Evolutionary conservation across 192 early-diverging fungal species (phyloP).

Genomic region (Chytriomyces sp.): DNA sequence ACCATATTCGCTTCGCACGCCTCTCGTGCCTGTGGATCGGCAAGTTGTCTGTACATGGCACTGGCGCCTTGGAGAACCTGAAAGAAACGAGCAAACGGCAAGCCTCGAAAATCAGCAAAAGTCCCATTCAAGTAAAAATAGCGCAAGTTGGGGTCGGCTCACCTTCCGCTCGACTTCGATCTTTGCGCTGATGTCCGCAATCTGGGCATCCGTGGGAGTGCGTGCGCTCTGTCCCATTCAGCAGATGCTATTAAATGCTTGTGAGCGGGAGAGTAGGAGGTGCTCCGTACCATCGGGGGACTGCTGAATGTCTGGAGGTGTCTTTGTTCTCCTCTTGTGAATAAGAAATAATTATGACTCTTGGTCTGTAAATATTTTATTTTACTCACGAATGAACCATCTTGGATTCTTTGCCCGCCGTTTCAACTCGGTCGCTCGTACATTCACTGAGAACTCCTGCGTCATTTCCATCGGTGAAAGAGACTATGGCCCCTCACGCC

Average conservation of each 20-base stretch:
- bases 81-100: too few species aligned
- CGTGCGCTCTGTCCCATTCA: neutral
- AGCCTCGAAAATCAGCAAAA: too few species aligned
- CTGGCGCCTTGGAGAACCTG: slow-evolving; percentile 13
- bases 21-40: slow-evolving; percentile 26
- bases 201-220: slow-evolving; percentile 38
- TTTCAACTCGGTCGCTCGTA: slow-evolving; percentile 5
- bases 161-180: slow-evolving; percentile 76
- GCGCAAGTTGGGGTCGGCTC: neutral
- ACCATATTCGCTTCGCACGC: slow-evolving; percentile 51
- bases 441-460: slow-evolving; percentile 25
- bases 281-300: too few species aligned
- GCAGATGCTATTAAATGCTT: too few species aligned
- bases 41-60: slow-evolving; percentile 22
- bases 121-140: too few species aligned
- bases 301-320: too few species aligned
- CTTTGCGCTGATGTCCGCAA: slow-evolving; percentile 71
- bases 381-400: too few species aligned
- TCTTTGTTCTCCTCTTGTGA: too few species aligned
- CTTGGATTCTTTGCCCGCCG: too few species aligned
- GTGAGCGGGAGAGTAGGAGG: too few species aligned
- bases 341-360: too few species aligned
- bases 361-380: too few species aligned
- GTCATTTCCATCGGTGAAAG: slow-evolving; percentile 43
- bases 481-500: slow-evolving; percentile 38